Evolutionary conservation across 2,329 filamentous ascomycete genomes (phyloP), one percentile per base, ranked within the genome.

Genomic region (Cryphonectria radicalis): DNA sequence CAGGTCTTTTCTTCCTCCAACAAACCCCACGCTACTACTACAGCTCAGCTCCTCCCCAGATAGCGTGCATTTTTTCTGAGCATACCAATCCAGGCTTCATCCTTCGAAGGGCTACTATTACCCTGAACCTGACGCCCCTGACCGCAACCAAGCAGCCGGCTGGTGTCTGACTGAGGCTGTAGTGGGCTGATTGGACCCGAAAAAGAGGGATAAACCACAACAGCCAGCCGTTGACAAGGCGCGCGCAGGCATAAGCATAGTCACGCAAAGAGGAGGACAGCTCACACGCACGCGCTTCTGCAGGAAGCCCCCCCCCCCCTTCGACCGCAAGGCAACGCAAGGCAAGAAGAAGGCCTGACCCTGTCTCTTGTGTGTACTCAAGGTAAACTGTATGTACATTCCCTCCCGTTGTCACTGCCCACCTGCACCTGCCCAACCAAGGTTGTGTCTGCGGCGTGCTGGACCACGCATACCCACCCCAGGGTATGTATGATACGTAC

Each of bases 21-120:
- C 74, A 79, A 82, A 69, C 81, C 80, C 81, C 81, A 82, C 79
- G 78, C 76, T 75, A 74, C 77, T 76, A 74, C 77, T 76, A 74
- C 76, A 77, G 74, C 74, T 63, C 73, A 74, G 73, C 72, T 74
- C 74, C 17, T 76, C 73, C 73, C 73, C 66, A 55, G 53, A 53
- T 63, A 57, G 66, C 62, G 35, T 68, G 73, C 69, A 63, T 66
- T 65, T 46, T 60, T 46, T 22, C 22, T 46, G 6, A 69, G 55
- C 66, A 66, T 68, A 66, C 68, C 60, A 60, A 68, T 40, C 42
- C 25, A 70, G 60, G 63, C 14, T 25, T 37, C 55, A 13, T 32
- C 43, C 40, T 55, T 66, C 66, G 53, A 70, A 46, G 14, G 63
- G 57, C 17, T 10, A 7, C 43, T 46, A 22, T 46, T n/a, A 60